Evolutionary conservation across 371 early-diverging fungal species (phyloP).

Genomic region (Vairimorpha ceranae): DNA sequence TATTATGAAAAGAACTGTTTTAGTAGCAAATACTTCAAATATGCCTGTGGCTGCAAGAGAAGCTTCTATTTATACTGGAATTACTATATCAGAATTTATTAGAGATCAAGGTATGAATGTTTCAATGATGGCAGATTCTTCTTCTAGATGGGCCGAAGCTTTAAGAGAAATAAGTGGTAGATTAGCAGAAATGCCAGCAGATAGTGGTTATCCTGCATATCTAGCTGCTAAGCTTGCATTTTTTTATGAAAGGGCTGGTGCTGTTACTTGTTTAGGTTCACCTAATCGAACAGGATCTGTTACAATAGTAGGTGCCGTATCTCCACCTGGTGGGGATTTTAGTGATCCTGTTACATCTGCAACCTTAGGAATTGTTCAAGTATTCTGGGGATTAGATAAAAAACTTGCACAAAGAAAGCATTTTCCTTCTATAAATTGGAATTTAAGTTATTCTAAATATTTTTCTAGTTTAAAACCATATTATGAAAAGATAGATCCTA

Average conservation of each 20-base stretch:
- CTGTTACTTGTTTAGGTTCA: constrained; percentile 84
- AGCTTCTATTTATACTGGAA: constrained; percentile 99
- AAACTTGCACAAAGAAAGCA: constrained; percentile 99
- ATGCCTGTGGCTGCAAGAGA: constrained; percentile 99
- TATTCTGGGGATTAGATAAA: constrained; percentile 99
- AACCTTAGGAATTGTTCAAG: constrained; percentile 96
- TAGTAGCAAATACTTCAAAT: constrained; percentile 99
- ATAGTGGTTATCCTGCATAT: constrained; percentile 98
- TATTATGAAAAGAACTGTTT: constrained; percentile 98
- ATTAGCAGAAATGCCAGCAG: constrained; percentile 99
- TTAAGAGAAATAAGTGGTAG: constrained; percentile 99
- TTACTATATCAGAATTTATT: constrained; percentile 99
- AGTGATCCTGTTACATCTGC: constrained; percentile 98
- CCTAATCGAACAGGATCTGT: constrained; percentile 87
- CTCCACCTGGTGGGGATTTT: constrained; percentile 98
- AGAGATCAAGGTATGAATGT: constrained; percentile 99
- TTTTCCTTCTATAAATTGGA: constrained; percentile 99
- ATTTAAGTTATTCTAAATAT: constrained; percentile 94
- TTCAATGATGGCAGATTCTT: constrained; percentile 99
- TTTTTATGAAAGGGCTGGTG: constrained; percentile 99
- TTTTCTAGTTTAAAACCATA: constrained; percentile 84
- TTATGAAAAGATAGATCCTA: constrained; percentile 85
- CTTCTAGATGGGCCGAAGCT: constrained; percentile 99
- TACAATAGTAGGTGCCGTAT: constrained; percentile 96
- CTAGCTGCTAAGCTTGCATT: constrained; percentile 95